Evolutionary conservation across 805 yeast species (phyloP).

Genomic region (Candida ipomoeae): DNA sequence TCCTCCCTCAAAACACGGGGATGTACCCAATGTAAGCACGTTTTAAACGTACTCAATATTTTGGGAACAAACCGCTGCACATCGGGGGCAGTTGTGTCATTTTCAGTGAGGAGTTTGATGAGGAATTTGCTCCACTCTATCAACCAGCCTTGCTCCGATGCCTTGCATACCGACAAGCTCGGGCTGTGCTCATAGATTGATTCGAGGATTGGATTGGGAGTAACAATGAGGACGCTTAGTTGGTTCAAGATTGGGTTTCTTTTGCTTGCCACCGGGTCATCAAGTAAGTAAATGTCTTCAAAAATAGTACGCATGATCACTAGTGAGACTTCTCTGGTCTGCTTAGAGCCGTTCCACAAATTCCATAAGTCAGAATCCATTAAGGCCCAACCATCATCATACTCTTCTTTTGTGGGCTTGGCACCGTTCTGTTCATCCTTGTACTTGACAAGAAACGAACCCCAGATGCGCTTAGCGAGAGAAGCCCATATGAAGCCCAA

Average conservation of each 20-base stretch:
- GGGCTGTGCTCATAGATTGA: slow-evolving; percentile 62
- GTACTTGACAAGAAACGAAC: slow-evolving; percentile 51
- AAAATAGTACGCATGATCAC: slow-evolving; percentile 80
- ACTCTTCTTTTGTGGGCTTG: slow-evolving; percentile 37
- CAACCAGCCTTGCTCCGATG: slow-evolving; percentile 83
- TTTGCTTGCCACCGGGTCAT: slow-evolving; percentile 84
- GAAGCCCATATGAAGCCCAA: slow-evolving; percentile 88
- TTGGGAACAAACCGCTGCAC: slow-evolving; percentile 54
- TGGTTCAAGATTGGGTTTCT: slow-evolving; percentile 75
- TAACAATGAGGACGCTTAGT: slow-evolving; percentile 76
- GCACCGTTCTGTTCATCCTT: slow-evolving; percentile 24
- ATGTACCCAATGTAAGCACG: slow-evolving; percentile 87
- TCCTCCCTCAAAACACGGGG: slow-evolving; percentile 68
- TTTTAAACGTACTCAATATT: slow-evolving; percentile 76
- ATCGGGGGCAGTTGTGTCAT: slow-evolving; percentile 23
- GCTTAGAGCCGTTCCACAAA: slow-evolving; percentile 64
- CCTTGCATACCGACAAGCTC: slow-evolving; percentile 59
- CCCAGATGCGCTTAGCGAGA: slow-evolving; percentile 90
- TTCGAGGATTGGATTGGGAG: slow-evolving; percentile 63
- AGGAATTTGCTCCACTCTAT: slow-evolving; percentile 54
- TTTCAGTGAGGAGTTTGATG: slow-evolving; percentile 29
- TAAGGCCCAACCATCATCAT: slow-evolving; percentile 69
- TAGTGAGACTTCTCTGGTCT: slow-evolving; percentile 71
- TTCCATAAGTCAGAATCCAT: slow-evolving; percentile 78
- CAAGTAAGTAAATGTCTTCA: slow-evolving; percentile 88